Percentiles rank a stretch among this genome's conserved stretches.
Conservation (phyloP, 345 rosid species). For the Dipteronia sinensis region DNA sequence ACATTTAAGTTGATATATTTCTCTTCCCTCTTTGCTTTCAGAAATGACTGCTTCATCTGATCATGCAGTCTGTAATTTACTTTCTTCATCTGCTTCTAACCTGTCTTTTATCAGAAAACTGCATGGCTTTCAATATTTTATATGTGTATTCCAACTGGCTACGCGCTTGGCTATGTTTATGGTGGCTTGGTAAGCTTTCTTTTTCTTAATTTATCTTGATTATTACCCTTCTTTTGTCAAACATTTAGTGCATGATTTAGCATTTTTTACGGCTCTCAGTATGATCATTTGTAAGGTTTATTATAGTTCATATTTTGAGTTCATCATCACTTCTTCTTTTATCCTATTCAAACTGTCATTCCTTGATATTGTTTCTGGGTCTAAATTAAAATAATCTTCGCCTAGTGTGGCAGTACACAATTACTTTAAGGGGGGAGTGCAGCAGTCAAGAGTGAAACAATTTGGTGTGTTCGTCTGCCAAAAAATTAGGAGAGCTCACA, state of each 20-base stretch:
- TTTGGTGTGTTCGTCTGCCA: too few relatives aligned
- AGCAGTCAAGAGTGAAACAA: too few relatives aligned
- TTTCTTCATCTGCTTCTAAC: slow-evolving; percentile 7
- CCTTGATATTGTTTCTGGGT: neutral
- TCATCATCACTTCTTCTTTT: neutral
- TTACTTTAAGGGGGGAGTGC: too few relatives aligned
- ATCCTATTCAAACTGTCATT: slow-evolving; percentile 3
- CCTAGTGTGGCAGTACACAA: slow-evolving; percentile 36
- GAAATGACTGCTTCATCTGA: neutral
- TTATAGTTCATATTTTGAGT: neutral
- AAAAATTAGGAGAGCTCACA: too few relatives aligned
- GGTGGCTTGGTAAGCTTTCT: slow-evolving; percentile 78
- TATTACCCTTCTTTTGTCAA: slow-evolving; percentile 1
- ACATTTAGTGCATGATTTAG: neutral
- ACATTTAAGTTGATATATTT: neutral
- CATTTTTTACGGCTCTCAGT: neutral
- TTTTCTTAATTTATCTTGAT: neutral
- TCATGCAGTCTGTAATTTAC: neutral
- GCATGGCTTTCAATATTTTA: slow-evolving; percentile 90
- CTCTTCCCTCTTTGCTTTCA: neutral
- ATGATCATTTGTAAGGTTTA: neutral
- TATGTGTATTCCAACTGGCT: slow-evolving; percentile 96
- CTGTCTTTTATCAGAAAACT: slow-evolving; percentile 64
- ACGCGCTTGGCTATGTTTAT: slow-evolving; percentile 85
- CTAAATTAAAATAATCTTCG: slow-evolving; percentile 13